Percentiles rank a stretch among this genome's conserved stretches.
These are phyloP conservation scores for Rhododendron vialii DNA, from an alignment of 148 eudicot genomes.

Conservation along the genomic window DNA sequence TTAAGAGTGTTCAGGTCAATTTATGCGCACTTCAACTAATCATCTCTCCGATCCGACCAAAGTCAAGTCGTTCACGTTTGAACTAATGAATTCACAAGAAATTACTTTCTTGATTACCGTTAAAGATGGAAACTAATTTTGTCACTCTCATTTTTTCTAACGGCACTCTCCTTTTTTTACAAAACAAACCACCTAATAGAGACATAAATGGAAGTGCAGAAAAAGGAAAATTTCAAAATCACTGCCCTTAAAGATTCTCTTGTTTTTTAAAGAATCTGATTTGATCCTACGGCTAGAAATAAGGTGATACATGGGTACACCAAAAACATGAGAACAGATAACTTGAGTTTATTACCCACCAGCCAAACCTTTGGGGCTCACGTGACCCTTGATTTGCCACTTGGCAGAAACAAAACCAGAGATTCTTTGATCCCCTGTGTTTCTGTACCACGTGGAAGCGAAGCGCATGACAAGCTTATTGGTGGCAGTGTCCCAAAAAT, in stretches of 20 bases:
- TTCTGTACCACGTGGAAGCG: neutral
- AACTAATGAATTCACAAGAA: neutral
- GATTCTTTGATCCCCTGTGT: neutral
- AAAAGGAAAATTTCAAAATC: too few species aligned
- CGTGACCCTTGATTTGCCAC: neutral
- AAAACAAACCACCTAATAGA: too few species aligned
- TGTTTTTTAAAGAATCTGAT: neutral
- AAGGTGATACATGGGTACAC: neutral
- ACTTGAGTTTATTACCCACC: neutral
- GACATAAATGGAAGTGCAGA: too few species aligned
- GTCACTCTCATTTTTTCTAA: too few species aligned
- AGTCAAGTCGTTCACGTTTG: too few species aligned
- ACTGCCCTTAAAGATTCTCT: too few species aligned
- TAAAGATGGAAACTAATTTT: too few species aligned
- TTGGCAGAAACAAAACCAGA: neutral
- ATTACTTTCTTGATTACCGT: too few species aligned
- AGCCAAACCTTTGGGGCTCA: neutral
- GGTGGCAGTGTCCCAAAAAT: neutral
- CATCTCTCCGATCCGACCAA: too few species aligned
- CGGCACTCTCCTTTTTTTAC: too few species aligned
- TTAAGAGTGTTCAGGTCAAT: accelerated
- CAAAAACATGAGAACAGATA: neutral
- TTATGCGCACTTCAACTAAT: too few species aligned
- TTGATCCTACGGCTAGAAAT: neutral
- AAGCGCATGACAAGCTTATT: neutral